Evolutionary conservation across 352 stramenopile genomes (phyloP).

Genomic region (Elongisporangium anandrum): DNA sequence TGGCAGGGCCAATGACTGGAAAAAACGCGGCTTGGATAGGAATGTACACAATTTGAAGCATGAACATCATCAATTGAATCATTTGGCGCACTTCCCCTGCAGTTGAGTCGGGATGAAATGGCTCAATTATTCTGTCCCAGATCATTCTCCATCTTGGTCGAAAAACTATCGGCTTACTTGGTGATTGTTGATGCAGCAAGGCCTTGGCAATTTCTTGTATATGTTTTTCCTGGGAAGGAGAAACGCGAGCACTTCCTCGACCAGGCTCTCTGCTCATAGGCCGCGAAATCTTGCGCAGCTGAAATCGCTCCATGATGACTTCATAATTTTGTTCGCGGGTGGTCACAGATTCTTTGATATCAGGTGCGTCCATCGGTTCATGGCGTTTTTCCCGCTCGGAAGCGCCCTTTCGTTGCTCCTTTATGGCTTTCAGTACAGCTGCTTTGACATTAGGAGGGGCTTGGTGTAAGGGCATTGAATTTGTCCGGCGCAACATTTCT

Average conservation of each 20-base stretch:
- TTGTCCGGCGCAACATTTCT: not conserved
- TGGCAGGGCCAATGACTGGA: not conserved
- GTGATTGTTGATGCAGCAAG: not conserved
- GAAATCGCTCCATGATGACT: slow-evolving; percentile 8
- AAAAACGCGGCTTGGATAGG: not conserved
- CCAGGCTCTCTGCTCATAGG: not conserved
- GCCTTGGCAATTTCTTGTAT: slow-evolving; percentile 10
- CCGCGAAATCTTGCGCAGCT: slow-evolving; percentile 10
- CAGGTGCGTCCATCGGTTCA: not conserved
- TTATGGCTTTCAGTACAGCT: not conserved
- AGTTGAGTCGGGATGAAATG: not conserved
- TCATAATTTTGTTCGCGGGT: slow-evolving; percentile 5
- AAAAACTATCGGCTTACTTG: not conserved
- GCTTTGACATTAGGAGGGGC: not conserved
- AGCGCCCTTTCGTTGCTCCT: not conserved
- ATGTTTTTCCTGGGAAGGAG: not conserved
- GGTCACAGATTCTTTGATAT: not conserved
- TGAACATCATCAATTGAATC: not conserved
- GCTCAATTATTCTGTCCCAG: not conserved
- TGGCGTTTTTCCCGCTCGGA: not conserved
- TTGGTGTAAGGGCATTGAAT: not conserved
- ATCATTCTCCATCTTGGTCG: not conserved
- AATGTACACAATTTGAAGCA: not conserved
- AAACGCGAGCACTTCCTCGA: not conserved
- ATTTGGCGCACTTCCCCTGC: not conserved